Evolutionary conservation across 352 stramenopile species (phyloP).

Genomic region (Phytophthora crassamura): DNA sequence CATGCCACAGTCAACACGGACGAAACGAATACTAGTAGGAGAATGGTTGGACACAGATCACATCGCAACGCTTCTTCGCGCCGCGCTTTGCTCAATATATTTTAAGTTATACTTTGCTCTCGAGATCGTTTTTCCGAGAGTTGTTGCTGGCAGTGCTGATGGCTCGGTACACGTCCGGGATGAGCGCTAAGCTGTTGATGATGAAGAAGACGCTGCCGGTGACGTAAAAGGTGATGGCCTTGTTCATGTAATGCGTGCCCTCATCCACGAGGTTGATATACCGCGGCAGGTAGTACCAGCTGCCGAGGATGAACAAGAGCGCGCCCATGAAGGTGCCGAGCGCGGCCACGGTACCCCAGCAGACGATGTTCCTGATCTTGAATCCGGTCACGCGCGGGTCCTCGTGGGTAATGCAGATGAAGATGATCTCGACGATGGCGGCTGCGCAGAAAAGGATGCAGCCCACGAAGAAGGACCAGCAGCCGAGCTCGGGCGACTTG

Average conservation of each 20-base stretch:
- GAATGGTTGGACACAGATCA: conserved; percentile 3
- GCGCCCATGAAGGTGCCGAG: conserved; percentile 70
- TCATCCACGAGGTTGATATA: conserved; percentile 73
- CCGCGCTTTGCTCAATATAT: conserved; percentile 24
- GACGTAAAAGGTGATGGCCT: conserved; percentile 77
- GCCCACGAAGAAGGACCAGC: conserved; percentile 79
- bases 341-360: conserved; percentile 57
- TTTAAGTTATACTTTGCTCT: conserved; percentile 39
- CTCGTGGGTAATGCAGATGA: conserved; percentile 68
- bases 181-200: conserved; percentile 66
- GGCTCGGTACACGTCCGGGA: conserved; percentile 56
- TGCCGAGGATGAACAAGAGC: conserved; percentile 79
- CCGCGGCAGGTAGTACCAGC: conserved; percentile 81
- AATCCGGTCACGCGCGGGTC: conserved; percentile 55
- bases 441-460: conserved; percentile 69
- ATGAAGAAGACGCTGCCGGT: conserved; percentile 82
- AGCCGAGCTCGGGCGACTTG: conserved; percentile 69
- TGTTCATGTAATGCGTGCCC: conserved; percentile 75
- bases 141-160: conserved; percentile 40
- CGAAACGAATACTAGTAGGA: background rate
- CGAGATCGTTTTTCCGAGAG: conserved; percentile 16
- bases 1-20: background rate
- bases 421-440: conserved; percentile 68
- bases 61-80: conserved; percentile 16
- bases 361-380: conserved; percentile 58